Percentiles rank a stretch among this genome's conserved stretches.
phyloP scores from a whole-genome alignment of 169 alveolate species.

The Babesia ovis region DNA sequence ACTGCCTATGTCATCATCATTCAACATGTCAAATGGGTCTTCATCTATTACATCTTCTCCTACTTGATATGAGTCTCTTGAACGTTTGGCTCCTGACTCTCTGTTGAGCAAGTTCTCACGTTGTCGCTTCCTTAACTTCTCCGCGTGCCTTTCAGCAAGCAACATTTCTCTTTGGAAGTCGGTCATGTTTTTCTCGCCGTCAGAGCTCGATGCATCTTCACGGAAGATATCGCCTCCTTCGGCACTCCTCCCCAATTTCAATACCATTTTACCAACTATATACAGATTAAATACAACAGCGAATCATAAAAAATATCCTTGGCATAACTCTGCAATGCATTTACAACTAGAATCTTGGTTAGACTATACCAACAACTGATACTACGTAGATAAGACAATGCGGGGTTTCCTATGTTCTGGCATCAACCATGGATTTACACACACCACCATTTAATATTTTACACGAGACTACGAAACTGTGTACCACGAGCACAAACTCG shows the following conservation, averaged over 20 bases:
- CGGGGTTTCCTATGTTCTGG: neutral
- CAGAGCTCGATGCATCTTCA: slow-evolving; percentile 7
- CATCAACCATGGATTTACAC: neutral
- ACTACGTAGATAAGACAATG: neutral
- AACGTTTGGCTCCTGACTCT: neutral
- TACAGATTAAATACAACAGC: neutral
- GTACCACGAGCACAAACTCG: no score
- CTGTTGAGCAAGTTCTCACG: slow-evolving; percentile 32
- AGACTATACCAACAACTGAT: neutral
- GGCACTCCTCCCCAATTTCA: neutral
- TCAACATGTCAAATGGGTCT: slow-evolving; percentile 30
- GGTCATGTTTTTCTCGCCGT: slow-evolving; percentile 32
- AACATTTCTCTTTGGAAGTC: slow-evolving; percentile 75
- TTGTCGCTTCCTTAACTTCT: slow-evolving; percentile 51
- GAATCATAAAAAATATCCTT: neutral
- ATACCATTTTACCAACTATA: slow-evolving; percentile 11
- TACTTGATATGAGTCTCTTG: neutral
- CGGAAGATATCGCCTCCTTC: neutral
- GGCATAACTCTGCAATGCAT: neutral
- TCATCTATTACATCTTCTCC: slow-evolving; percentile 11
- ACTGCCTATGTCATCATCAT: neutral
- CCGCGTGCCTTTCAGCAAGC: slow-evolving; percentile 78
- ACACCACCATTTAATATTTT: neutral
- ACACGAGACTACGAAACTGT: no score
- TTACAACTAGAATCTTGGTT: neutral